These are phyloP conservation scores for Platismatia glauca DNA, from an alignment of 495 filamentous ascomycete genomes.

Conservation along the genomic window DNA sequence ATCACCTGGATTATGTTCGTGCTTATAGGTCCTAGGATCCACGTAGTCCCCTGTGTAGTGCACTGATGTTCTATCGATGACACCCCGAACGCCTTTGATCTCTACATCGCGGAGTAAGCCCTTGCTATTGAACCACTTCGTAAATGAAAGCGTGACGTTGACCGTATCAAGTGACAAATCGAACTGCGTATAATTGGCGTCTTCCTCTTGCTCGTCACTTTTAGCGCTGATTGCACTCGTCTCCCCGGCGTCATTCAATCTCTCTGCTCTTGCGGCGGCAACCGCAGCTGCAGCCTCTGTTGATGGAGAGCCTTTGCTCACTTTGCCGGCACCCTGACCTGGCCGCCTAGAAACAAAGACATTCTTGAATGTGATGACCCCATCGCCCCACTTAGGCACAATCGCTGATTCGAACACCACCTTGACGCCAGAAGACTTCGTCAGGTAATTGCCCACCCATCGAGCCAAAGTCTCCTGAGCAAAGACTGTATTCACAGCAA, in stretches of 20 bases:
- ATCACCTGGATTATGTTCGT: constrained; percentile 83
- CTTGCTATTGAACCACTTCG: constrained; percentile 96
- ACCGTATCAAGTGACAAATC: constrained; percentile 91
- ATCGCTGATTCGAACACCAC: constrained; percentile 97
- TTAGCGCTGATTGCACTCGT: neutral
- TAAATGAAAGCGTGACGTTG: constrained; percentile 93
- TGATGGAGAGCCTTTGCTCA: constrained; percentile 85
- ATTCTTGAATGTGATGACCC: constrained; percentile 92
- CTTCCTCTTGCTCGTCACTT: constrained; percentile 54
- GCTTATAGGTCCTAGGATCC: constrained; percentile 79
- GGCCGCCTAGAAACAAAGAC: constrained; percentile 92
- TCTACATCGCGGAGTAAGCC: constrained; percentile 86
- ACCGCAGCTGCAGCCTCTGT: constrained; percentile 81
- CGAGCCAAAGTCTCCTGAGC: constrained; percentile 92
- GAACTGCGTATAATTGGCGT: constrained; percentile 96
- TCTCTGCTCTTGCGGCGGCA: constrained; percentile 43
- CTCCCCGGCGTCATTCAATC: constrained; percentile 32
- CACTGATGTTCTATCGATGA: constrained; percentile 80
- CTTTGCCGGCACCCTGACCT: constrained; percentile 64
- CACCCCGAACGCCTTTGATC: constrained; percentile 91
- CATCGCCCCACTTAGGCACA: constrained; percentile 87
- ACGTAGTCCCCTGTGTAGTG: constrained; percentile 57
- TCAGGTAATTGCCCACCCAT: constrained; percentile 92
- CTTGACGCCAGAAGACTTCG: constrained; percentile 86
- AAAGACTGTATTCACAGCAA: constrained; percentile 90